phyloP scores from a whole-genome alignment of 73 alveolate species.

The Tetrahymena borealis region DNA sequence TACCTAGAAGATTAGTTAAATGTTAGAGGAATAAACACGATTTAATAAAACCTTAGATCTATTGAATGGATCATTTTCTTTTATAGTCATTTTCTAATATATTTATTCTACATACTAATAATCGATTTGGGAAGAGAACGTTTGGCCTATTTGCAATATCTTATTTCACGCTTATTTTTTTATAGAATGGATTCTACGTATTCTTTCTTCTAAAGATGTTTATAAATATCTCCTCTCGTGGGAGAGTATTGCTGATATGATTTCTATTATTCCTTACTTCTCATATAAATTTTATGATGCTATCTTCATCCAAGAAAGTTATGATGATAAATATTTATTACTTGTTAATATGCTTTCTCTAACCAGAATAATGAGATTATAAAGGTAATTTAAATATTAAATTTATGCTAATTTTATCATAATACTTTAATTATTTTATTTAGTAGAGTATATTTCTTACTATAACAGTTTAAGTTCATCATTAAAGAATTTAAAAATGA shows the following conservation, averaged over 20 bases:
- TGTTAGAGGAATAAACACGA: background rate
- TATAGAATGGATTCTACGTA: conserved; percentile 19
- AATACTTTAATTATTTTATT: no score
- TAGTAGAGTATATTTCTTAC: background rate
- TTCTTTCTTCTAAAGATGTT: conserved; percentile 4
- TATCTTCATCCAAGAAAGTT: background rate
- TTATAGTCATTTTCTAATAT: background rate
- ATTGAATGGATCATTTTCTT: background rate
- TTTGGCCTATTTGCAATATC: conserved; percentile 24
- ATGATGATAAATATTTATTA: background rate
- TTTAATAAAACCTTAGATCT: background rate
- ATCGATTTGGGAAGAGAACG: background rate
- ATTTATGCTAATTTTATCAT: no score
- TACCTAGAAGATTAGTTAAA: background rate
- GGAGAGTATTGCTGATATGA: conserved; percentile 10
- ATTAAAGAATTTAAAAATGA: no score
- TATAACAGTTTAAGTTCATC: background rate
- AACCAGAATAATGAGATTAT: conserved; percentile 7
- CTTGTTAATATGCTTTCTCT: background rate
- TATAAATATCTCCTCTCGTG: conserved; percentile 2
- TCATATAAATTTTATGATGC: background rate
- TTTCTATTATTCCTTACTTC: conserved; percentile 23
- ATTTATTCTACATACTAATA: background rate
- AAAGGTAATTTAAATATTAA: background rate
- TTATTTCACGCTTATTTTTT: background rate